Base-by-base conservation (phyloP, 176 grass and related monocot species). In the Raddia distichophylla region DNA sequence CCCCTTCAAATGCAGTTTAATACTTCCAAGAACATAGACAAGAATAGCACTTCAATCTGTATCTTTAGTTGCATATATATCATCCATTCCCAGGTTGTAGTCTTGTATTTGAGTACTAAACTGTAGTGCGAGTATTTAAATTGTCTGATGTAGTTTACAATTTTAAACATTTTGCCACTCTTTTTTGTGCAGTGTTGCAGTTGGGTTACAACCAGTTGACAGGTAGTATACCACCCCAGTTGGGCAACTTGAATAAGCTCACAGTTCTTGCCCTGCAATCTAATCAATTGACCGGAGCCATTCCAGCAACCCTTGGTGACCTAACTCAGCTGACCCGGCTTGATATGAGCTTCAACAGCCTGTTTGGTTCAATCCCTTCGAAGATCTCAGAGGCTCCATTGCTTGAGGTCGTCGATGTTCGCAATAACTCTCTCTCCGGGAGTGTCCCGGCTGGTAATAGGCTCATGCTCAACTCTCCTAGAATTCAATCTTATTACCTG, bases 191-290 rank as follows among this genome's bases (percentile, higher is more conserved):
- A 99, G 96, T 99, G 19, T 86, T 99, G 78, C 96, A 99, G 84
- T 93, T 99, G 13, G 89, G 93, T n/a, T 95, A 95, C 76, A 99
- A 99, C 62, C 85, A 87, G 78, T 63, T 99, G 46, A 85, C 89
- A 58, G 93, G 96, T 55, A 90, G 89, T 68, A 85, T 99, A 84
- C 96, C 93, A 0, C 81, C 82, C 13, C 88, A 87, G 73, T 55
- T 99, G 4, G 91, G 93, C 45, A 84, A 82, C 51, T 43, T 99
- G 68, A 95, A 91, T 62, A 95, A 95, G 47, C 91, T 99, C 19
- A 53, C 67, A 7, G 89, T 99, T 81, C 90, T 99, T 20, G 82
- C 90, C 33, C 65, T 99, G 51, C 93, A 99, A 80, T 99, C 89
- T 5, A 99, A 99, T 81, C 84, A 81, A 49, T 71, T 99, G 60